Conservation (phyloP, 2,329 filamentous ascomycete species). For the Claviceps citrina region DNA sequence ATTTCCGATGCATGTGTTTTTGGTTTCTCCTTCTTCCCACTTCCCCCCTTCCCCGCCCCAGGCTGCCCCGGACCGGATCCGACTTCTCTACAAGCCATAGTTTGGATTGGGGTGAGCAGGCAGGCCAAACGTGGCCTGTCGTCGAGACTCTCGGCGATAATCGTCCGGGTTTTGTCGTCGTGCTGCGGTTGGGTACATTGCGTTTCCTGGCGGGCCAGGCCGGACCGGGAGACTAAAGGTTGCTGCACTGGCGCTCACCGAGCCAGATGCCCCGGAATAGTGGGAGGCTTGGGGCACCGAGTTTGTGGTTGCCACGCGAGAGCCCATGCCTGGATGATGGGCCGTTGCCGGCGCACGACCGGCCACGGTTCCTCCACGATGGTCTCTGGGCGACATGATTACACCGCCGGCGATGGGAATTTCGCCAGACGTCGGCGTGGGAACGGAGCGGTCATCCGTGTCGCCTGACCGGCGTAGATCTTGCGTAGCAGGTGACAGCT, state of each 20-base stretch:
- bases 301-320: constrained; percentile 35
- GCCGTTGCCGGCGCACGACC: constrained; percentile 24
- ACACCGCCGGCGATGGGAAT: constrained; percentile 48
- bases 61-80: no score
- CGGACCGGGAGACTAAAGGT: constrained; percentile 52
- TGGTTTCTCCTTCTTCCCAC: not conserved
- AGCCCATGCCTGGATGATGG: constrained; percentile 40
- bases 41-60: not conserved
- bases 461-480: constrained; percentile 54
- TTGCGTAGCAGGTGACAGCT: constrained; percentile 62
- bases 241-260: constrained; percentile 28
- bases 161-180: constrained; percentile 42
- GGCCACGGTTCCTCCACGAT: constrained; percentile 30
- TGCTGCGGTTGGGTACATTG: constrained; percentile 44
- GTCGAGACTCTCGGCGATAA: constrained; percentile 33
- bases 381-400: constrained; percentile 39
- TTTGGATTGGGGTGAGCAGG: constrained; percentile 27
- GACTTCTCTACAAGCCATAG: constrained; percentile 18
- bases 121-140: constrained; percentile 38
- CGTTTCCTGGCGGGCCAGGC: constrained; percentile 41
- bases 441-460: constrained; percentile 34
- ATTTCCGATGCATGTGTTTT: not conserved
- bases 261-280: constrained; percentile 23
- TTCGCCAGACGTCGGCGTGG: constrained; percentile 56
- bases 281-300: constrained; percentile 34